Conservation (phyloP, 139 green algal genomes). For the Tetratostichococcus sp. region DNA sequence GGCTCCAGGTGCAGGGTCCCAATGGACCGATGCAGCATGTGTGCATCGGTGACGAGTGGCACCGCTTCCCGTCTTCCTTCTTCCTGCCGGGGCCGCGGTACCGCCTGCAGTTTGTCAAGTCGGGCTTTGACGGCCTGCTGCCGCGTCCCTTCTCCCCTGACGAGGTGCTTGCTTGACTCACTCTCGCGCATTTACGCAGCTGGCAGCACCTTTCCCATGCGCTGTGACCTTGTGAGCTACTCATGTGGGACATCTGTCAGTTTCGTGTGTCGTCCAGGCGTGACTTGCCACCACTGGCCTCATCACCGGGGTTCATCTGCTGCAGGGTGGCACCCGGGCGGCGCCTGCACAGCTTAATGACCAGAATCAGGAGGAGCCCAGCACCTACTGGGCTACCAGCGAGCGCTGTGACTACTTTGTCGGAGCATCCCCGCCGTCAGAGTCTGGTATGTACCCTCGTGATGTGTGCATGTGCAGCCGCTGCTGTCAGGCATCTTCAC, state of each 20-base stretch:
- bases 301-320: too few relatives aligned
- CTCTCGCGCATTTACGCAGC: too few relatives aligned
- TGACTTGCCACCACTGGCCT: too few relatives aligned
- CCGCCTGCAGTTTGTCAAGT: conserved; percentile 62
- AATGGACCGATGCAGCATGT: conserved; percentile 25
- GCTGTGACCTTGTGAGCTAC: too few relatives aligned
- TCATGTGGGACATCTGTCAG: too few relatives aligned
- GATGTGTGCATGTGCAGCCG: too few relatives aligned
- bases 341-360: conserved; percentile 59
- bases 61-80: conserved; percentile 81
- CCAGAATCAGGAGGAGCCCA: conserved; percentile 33
- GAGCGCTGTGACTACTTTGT: conserved; percentile 38
- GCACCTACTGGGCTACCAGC: conserved; percentile 29
- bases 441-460: background rate
- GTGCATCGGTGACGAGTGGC: conserved; percentile 75
- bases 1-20: background rate
- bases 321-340: conserved; percentile 45
- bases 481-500: too few relatives aligned
- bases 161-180: conserved; percentile 10
- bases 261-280: too few relatives aligned
- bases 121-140: conserved; percentile 59
- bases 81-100: conserved; percentile 64
- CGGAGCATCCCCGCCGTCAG: conserved; percentile 1
- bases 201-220: too few relatives aligned
- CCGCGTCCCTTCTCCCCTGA: conserved; percentile 30